Evolutionary conservation across 2,329 filamentous ascomycete genomes (phyloP).

Genomic region (Didymella lethalis): DNA sequence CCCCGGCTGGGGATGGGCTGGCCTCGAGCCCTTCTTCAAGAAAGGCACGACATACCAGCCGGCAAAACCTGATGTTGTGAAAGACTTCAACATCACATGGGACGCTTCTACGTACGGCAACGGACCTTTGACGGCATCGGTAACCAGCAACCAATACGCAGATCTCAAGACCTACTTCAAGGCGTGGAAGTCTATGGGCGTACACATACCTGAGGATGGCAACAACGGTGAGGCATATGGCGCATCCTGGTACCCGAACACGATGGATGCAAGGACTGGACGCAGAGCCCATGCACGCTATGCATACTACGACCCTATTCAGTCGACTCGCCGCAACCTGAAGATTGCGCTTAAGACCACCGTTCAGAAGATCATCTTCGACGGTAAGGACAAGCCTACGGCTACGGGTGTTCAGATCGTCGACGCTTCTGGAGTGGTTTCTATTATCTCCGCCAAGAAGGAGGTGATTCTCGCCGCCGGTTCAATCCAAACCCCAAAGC

Average conservation of each 20-base stretch:
- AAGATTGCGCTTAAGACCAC: constrained; percentile 33
- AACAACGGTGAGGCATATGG: constrained; percentile 35
- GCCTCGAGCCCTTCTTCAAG: constrained; percentile 44
- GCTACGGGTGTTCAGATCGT: constrained; percentile 31
- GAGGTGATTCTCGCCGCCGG: constrained; percentile 69
- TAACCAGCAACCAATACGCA: constrained; percentile 37
- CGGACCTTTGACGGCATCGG: constrained; percentile 37
- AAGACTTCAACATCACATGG: constrained; percentile 40
- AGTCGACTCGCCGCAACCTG: constrained; percentile 32
- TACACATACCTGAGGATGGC: constrained; percentile 26
- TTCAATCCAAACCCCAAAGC: constrained; percentile 64
- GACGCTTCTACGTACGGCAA: constrained; percentile 33
- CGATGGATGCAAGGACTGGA: constrained; percentile 36
- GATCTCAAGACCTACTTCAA: constrained; percentile 37
- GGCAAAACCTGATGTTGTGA: constrained; percentile 26
- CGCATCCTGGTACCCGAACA: constrained; percentile 35
- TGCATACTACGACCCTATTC: constrained; percentile 42
- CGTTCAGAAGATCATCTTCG: constrained; percentile 33
- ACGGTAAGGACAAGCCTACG: constrained; percentile 20
- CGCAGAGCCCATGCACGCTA: constrained; percentile 38
- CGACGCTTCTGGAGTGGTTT: constrained; percentile 20
- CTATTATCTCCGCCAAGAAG: constrained; percentile 33
- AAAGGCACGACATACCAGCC: constrained; percentile 40
- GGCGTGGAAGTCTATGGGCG: constrained; percentile 34
- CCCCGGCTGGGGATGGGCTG: constrained; percentile 65